Conservation (phyloP, 768 basidiomycete species). For the Suillus decipiens region DNA sequence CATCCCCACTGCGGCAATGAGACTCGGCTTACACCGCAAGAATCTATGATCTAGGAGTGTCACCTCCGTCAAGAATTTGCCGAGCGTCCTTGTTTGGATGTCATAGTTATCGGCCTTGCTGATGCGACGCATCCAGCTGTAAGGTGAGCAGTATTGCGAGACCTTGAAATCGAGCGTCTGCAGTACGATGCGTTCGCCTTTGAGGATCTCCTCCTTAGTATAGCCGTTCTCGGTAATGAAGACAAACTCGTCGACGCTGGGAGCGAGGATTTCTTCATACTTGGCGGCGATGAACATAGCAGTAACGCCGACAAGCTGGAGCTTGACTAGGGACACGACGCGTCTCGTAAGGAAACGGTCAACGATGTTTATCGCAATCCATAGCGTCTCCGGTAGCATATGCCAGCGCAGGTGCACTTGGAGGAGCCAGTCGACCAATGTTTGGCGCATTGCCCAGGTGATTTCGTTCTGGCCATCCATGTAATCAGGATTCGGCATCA, state of each 20-base stretch:
- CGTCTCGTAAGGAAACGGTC: conserved; percentile 91
- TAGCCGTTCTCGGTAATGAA: conserved; percentile 97
- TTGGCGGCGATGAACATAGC: conserved; percentile 99
- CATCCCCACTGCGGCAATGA: conserved; percentile 96
- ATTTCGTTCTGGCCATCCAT: conserved; percentile 95
- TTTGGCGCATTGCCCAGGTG: conserved; percentile 92
- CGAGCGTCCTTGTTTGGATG: conserved; percentile 93
- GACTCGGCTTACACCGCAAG: conserved; percentile 88
- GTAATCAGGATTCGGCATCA: conserved; percentile 92
- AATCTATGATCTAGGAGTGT: conserved; percentile 93
- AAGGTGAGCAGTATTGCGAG: conserved; percentile 98
- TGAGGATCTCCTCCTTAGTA: conserved; percentile 93
- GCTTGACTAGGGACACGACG: conserved; percentile 84
- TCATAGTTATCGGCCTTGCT: conserved; percentile 99
- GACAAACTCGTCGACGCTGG: conserved; percentile 96
- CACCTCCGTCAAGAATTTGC: conserved; percentile 97
- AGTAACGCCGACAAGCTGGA: conserved; percentile 96
- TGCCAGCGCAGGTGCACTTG: conserved; percentile 98
- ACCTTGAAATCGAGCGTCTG: conserved; percentile 94
- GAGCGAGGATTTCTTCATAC: conserved; percentile 98
- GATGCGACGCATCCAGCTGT: conserved; percentile 98
- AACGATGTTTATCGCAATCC: conserved; percentile 98
- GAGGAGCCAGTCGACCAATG: conserved; percentile 96
- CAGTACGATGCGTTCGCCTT: conserved; percentile 95
- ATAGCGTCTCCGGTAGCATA: conserved; percentile 98